Conservation (phyloP, 2,329 filamentous ascomycete genomes). For the Colletotrichum melonis region DNA sequence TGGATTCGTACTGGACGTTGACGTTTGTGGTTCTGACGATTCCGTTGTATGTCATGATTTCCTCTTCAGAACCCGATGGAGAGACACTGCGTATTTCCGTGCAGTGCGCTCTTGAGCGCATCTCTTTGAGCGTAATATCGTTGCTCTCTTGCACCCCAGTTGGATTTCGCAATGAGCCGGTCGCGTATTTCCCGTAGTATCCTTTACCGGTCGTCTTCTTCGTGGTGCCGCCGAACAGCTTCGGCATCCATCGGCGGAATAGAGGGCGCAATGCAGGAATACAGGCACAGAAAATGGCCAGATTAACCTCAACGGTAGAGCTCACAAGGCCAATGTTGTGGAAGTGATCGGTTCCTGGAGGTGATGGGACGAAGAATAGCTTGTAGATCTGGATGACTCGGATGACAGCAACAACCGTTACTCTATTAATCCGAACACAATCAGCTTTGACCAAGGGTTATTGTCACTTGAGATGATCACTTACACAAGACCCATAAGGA, state of each 20-base stretch:
- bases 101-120: conserved; percentile 23
- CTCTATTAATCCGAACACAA: conserved; percentile 37
- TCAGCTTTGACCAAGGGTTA: not conserved
- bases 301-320: conserved; percentile 48
- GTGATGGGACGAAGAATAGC: conserved; percentile 32
- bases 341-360: conserved; percentile 38
- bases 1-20: conserved; percentile 7
- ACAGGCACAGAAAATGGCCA: conserved; percentile 50
- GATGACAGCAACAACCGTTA: conserved; percentile 45
- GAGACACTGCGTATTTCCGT: conserved; percentile 48
- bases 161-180: not conserved
- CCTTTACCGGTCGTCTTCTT: not conserved
- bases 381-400: conserved; percentile 45
- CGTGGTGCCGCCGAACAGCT: not conserved
- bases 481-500: conserved; percentile 50
- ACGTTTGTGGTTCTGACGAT: conserved; percentile 49
- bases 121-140: not conserved
- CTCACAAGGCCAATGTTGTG: conserved; percentile 46
- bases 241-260: conserved; percentile 38
- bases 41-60: conserved; percentile 52
- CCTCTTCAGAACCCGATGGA: conserved; percentile 48
- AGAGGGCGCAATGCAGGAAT: conserved; percentile 48
- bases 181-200: not conserved
- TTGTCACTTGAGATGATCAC: conserved; percentile 24
- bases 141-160: not conserved